Conservation (phyloP, 2,329 filamentous ascomycete species). For the Didymella pinodella region DNA sequence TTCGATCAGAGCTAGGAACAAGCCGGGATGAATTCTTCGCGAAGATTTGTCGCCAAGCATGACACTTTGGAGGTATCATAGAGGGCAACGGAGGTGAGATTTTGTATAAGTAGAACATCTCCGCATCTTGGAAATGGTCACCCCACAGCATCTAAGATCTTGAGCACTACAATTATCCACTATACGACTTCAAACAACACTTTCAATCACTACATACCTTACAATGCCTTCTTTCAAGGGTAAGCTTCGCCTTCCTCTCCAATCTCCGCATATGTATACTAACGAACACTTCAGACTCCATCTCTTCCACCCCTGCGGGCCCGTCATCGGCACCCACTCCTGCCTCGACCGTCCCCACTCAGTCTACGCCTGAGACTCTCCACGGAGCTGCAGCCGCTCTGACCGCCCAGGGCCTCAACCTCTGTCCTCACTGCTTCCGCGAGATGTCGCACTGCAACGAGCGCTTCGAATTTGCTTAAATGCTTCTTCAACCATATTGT, state of each 20-base stretch:
- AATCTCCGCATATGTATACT: neutral
- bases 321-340: slow-evolving; percentile 34
- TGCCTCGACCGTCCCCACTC: slow-evolving; percentile 22
- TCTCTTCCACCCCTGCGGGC: slow-evolving; percentile 36
- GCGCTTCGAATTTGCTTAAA: slow-evolving; percentile 35
- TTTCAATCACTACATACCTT: neutral
- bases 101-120: slow-evolving; percentile 27
- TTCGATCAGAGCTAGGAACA: slow-evolving; percentile 34
- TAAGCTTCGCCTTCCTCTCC: slow-evolving; percentile 1
- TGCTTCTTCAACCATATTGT: neutral
- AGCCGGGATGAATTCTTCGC: slow-evolving; percentile 28
- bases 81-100: slow-evolving; percentile 20
- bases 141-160: slow-evolving; percentile 8
- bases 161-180: neutral
- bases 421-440: slow-evolving; percentile 40
- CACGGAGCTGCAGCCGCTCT: slow-evolving; percentile 33
- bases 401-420: slow-evolving; percentile 34
- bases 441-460: slow-evolving; percentile 40
- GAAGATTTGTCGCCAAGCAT: slow-evolving; percentile 29
- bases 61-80: slow-evolving; percentile 22
- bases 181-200: neutral
- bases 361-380: slow-evolving; percentile 34
- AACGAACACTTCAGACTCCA: slow-evolving; percentile 27
- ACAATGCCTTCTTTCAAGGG: slow-evolving; percentile 37
- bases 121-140: slow-evolving; percentile 1